Percentiles rank a stretch among this genome's conserved stretches.
phyloP scores from a whole-genome alignment of 331 rosid species.

The Prunus yedoensis region DNA sequence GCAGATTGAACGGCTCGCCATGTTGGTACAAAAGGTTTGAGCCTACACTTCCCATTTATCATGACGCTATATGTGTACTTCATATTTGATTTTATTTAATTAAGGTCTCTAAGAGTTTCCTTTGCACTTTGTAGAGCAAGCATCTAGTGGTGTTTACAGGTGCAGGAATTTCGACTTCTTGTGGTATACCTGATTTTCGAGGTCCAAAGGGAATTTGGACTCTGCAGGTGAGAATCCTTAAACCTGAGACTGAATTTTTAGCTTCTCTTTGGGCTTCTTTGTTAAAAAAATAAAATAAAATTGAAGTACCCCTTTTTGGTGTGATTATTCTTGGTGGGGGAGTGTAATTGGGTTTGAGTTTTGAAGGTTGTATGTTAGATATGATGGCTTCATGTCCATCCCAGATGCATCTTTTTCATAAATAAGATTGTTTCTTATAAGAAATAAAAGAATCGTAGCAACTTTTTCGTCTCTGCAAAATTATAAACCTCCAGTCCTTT shows the following conservation, averaged over 20 bases:
- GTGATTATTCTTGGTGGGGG: background rate
- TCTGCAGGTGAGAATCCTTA: conserved; percentile 62
- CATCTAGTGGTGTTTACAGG: conserved; percentile 98
- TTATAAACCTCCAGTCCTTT: background rate
- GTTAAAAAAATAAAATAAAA: no score
- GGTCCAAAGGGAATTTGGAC: conserved; percentile 99
- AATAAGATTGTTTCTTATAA: background rate
- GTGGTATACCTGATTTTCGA: conserved; percentile 98
- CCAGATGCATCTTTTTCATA: background rate
- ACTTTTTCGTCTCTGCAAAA: background rate
- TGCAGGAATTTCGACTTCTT: conserved; percentile 95
- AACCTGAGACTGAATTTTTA: background rate
- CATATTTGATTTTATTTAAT: conserved; percentile 19
- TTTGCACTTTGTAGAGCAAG: conserved; percentile 74
- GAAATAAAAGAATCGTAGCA: background rate
- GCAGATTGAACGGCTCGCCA: conserved; percentile 77
- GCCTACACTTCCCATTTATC: conserved; percentile 26
- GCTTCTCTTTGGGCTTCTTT: background rate
- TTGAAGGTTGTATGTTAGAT: background rate
- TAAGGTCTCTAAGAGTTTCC: conserved; percentile 24
- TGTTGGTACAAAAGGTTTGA: conserved; percentile 74
- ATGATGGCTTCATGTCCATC: background rate
- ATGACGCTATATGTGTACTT: conserved; percentile 8
- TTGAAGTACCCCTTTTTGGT: background rate
- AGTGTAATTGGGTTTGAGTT: background rate